These are phyloP conservation scores for Oryza nivara DNA, from an alignment of 176 grass and related monocot species.

Conservation along the genomic window DNA sequence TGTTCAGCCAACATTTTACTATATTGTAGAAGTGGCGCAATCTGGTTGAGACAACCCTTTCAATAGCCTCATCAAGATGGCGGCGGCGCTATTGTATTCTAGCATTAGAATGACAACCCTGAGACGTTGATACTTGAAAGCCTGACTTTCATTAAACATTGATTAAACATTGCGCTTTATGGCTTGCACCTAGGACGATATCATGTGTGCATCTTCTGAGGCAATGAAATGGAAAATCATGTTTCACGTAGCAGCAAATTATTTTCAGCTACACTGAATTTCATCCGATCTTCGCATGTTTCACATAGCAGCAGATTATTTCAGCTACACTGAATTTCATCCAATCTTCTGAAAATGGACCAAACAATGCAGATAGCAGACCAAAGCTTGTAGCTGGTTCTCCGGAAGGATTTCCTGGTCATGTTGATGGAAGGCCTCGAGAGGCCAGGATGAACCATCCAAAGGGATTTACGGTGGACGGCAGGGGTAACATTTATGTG, in stretches of 20 bases:
- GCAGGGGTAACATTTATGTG: slow-evolving; percentile 92
- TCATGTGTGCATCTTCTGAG: slow-evolving; percentile 14
- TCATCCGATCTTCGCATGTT: slow-evolving; percentile 36
- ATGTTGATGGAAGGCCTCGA: slow-evolving; percentile 82
- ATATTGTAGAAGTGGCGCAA: slow-evolving; percentile 5
- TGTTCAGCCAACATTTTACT: background rate
- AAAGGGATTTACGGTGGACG: slow-evolving; percentile 91
- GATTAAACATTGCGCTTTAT: slow-evolving; percentile 14
- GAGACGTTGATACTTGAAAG: slow-evolving; percentile 1
- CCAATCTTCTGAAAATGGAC: slow-evolving; percentile 31
- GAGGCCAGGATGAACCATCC: slow-evolving; percentile 96
- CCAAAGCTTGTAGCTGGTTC: slow-evolving; percentile 93
- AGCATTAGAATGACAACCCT: slow-evolving; percentile 19
- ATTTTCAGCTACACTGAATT: slow-evolving; percentile 11
- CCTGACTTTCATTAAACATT: background rate
- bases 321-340: background rate
- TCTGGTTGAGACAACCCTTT: background rate
- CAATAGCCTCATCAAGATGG: background rate
- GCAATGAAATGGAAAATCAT: background rate
- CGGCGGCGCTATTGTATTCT: slow-evolving; percentile 8
- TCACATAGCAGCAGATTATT: slow-evolving; percentile 20
- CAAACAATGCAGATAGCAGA: slow-evolving; percentile 79
- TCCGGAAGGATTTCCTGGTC: slow-evolving; percentile 77
- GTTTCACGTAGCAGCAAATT: slow-evolving; percentile 18
- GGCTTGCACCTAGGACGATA: background rate